Conservation (phyloP, 495 filamentous ascomycete species). For the Cenococcum geophilum region DNA sequence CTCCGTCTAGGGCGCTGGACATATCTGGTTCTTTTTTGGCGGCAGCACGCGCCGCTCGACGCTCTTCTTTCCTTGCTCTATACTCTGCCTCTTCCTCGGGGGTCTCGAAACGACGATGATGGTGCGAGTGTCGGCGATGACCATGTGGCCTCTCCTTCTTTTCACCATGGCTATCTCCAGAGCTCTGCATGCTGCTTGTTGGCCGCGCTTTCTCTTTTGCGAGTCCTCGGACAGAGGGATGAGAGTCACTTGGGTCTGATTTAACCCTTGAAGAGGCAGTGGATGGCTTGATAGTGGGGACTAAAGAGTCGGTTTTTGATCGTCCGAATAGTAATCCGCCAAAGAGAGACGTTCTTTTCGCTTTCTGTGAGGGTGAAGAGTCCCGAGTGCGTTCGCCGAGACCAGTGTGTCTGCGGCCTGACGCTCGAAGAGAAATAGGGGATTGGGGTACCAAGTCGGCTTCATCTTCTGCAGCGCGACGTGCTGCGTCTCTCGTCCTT, state of each 20-base stretch:
- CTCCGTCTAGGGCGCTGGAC: conserved; percentile 19
- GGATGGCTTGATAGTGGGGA: conserved; percentile 18
- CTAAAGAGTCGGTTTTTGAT: conserved; percentile 26
- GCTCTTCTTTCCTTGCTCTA: conserved; percentile 19
- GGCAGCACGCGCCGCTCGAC: conserved; percentile 18
- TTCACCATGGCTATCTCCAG: conserved; percentile 19
- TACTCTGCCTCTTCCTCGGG: conserved; percentile 25
- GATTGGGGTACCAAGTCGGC: conserved; percentile 14
- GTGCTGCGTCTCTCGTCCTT: conserved; percentile 25
- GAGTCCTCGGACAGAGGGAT: conserved; percentile 27
- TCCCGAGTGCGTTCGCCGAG: conserved; percentile 16
- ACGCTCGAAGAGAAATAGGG: conserved; percentile 15
- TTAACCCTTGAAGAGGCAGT: conserved; percentile 17
- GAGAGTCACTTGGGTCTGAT: conserved; percentile 18
- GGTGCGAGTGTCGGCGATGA: conserved; percentile 21
- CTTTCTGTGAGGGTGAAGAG: conserved; percentile 4
- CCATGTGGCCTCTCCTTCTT: conserved; percentile 21
- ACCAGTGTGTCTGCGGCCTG: conserved; percentile 18
- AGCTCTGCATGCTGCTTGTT: conserved; percentile 16
- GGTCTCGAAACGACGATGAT: conserved; percentile 10
- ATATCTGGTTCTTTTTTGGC: conserved; percentile 19
- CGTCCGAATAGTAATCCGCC: conserved; percentile 23
- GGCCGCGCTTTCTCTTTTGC: conserved; percentile 19
- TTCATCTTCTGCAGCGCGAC: conserved; percentile 27
- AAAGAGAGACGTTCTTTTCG: conserved; percentile 20